Conservation (phyloP, 176 grass and related monocot species). For the Oryza nivara region DNA sequence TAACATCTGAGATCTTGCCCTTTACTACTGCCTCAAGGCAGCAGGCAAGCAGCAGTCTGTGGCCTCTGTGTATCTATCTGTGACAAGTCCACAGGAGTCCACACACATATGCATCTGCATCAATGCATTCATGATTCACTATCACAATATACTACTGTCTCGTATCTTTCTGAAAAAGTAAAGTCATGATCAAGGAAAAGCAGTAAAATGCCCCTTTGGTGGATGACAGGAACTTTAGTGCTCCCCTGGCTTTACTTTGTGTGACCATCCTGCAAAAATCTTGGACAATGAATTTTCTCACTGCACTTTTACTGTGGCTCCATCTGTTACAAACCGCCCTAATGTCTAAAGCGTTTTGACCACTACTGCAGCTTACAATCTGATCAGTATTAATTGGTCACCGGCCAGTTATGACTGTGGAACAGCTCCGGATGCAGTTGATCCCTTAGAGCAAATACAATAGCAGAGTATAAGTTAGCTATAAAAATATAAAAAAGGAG, state of each 20-base stretch:
- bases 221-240: conserved; percentile 49
- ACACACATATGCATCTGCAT: not conserved
- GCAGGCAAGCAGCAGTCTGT: not conserved
- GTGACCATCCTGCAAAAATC: not conserved
- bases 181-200: conserved; percentile 49
- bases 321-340: not conserved
- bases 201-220: conserved; percentile 49
- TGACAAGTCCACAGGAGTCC: not conserved
- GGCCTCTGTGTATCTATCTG: not conserved
- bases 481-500: no score
- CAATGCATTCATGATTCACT: not conserved
- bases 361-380: not conserved
- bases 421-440: not conserved
- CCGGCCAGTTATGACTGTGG: not conserved
- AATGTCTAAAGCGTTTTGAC: conserved; percentile 30
- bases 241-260: conserved; percentile 28
- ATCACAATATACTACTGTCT: not conserved
- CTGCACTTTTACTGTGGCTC: not conserved
- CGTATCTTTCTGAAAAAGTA: conserved; percentile 43
- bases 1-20: conserved; percentile 54
- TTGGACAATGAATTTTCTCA: conserved; percentile 23
- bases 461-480: no score
- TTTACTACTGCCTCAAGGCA: conserved; percentile 53
- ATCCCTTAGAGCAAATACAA: no score
- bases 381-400: not conserved